These are phyloP conservation scores for Hondaea fermentalgiana DNA, from an alignment of 108 stramenopile genomes.

Conservation along the genomic window DNA sequence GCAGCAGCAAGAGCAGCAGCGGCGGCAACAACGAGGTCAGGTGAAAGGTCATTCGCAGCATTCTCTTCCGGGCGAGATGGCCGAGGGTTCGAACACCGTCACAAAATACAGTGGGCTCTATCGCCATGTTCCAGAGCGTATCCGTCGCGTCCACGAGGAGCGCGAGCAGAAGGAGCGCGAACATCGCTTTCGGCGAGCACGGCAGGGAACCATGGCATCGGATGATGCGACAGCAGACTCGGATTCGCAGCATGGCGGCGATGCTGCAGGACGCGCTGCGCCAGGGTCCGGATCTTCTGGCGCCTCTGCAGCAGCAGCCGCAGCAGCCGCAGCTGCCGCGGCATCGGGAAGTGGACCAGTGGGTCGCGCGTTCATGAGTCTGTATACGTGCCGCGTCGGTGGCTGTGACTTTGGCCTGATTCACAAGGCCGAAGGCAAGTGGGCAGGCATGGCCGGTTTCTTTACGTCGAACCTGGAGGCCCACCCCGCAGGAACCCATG, in stretches of 20 bases:
- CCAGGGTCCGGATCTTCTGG: too few relatives aligned
- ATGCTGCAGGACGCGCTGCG: neutral
- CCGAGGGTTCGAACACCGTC: too few relatives aligned
- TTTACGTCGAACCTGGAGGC: neutral
- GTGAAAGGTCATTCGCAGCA: too few relatives aligned
- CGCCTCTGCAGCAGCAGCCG: neutral
- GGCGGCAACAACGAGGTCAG: neutral
- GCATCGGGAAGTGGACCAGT: neutral
- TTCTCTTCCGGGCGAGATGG: too few relatives aligned
- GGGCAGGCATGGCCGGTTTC: neutral
- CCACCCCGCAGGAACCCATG: neutral
- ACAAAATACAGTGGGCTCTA: neutral
- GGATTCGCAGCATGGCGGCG: neutral
- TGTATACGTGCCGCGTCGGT: neutral
- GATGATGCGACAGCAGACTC: neutral
- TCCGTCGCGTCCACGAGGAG: neutral
- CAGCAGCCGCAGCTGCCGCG: neutral
- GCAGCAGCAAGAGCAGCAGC: neutral
- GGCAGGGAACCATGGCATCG: neutral
- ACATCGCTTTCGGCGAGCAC: neutral
- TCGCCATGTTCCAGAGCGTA: neutral
- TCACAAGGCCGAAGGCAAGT: conserved; percentile 8
- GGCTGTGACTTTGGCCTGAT: neutral
- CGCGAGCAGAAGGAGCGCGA: neutral
- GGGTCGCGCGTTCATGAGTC: neutral